phyloP scores from a whole-genome alignment of 2,329 filamentous ascomycete genomes.

The Scytalidium sp. region DNA sequence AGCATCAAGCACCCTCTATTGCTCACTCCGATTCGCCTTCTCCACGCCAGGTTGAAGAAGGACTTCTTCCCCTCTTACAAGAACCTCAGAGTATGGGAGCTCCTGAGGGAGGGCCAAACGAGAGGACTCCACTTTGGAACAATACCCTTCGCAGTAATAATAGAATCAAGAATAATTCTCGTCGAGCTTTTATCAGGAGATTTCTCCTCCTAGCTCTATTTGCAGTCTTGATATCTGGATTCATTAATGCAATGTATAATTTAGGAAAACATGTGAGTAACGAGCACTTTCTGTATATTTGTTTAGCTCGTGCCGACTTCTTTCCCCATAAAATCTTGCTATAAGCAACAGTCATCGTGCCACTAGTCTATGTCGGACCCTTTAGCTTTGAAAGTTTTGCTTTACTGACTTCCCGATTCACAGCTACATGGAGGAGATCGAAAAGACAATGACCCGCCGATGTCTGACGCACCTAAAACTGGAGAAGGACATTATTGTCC shows the following conservation, averaged over 20 bases:
- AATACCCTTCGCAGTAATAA: background rate
- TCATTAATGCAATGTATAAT: background rate
- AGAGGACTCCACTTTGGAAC: constrained; percentile 19
- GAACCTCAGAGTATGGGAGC: constrained; percentile 26
- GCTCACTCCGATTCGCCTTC: constrained; percentile 2
- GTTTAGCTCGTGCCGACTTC: background rate
- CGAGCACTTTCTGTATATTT: background rate
- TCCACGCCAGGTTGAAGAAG: constrained; percentile 13
- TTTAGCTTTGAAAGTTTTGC: no score
- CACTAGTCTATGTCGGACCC: no score
- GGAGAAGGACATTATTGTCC: constrained; percentile 16
- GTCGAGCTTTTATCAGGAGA: constrained; percentile 8
- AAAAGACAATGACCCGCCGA: background rate
- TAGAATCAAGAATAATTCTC: constrained; percentile 1
- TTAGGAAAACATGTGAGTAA: background rate
- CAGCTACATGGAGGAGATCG: background rate
- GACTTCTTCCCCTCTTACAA: constrained; percentile 9
- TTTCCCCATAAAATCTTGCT: no score
- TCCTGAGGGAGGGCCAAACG: constrained; percentile 13
- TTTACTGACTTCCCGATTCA: background rate
- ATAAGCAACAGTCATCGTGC: no score
- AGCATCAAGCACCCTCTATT: background rate
- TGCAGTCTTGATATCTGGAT: constrained; percentile 5
- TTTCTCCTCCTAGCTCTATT: constrained; percentile 17
- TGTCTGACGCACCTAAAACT: background rate